Evolutionary conservation across 2,329 filamentous ascomycete species (phyloP), one percentile per base, ranked within the genome.

Genomic region (Aspergillus piperis): DNA sequence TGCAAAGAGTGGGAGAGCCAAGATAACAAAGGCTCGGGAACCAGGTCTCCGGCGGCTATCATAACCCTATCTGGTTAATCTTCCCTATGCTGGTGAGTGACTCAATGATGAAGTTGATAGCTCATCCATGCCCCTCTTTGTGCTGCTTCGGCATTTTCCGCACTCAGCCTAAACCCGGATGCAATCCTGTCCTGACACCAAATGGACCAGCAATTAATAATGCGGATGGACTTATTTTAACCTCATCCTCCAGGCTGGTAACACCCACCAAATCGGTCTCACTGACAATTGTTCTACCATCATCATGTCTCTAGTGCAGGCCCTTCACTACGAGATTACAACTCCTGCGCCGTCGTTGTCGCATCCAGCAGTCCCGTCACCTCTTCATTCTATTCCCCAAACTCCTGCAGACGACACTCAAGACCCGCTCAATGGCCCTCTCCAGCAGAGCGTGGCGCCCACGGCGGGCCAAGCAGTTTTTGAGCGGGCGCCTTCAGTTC

Each of bases 381-480:
- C 25, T 50, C 44, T 42, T 3, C 41, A 8, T 3, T 49, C 27
- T 19, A 25, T 27, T 5, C 39, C 23, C 17, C 39, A 30, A 27
- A 56, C 25, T 11, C 30, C 32, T 1, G 23, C 5, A 23, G 50
- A n/a, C 3, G 25, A 25, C n/a, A 41, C 8, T 7, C 19, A 23
- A 25, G 47, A 50, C 17, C 47, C 47, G 27, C 47, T 50, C 25
- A 30, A 50, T 50, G 25, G 6, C 8, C 21, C 19, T 27, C 42
- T 36, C 27, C 21, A 17, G 17, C 32, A 15, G 30, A 62, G 32
- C 10, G 25, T 50, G 4, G 8, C 23, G n/a, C 72, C 70, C 5
- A 68, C 68, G 8, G 49, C 30, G 2, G 60, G 57, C 2, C 68
- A 66, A n/a, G 57, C 48, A 17, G 59, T 70, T n/a, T 70, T 70